Evolutionary conservation across 2,329 filamentous ascomycete species (phyloP).

Genomic region (Aspergillus awamori): DNA sequence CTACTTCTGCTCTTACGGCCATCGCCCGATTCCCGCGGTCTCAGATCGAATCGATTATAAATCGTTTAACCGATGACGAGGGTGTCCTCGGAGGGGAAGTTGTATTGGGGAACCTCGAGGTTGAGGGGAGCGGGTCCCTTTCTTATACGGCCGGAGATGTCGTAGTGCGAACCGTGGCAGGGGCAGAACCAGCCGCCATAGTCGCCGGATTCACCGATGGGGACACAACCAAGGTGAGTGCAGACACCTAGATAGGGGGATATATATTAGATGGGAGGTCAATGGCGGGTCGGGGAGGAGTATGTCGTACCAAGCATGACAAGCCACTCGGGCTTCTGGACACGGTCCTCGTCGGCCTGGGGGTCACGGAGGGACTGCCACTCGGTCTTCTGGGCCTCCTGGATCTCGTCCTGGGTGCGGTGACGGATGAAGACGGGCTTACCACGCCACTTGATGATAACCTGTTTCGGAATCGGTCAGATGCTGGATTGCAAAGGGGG

Average conservation of each 20-base stretch:
- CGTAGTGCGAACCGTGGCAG: conserved; percentile 99
- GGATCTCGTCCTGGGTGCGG: conserved; percentile 90
- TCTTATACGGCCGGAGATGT: conserved; percentile 97
- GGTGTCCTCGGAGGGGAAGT: conserved; percentile 86
- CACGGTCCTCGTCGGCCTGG: conserved; percentile 85
- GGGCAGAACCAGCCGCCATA: conserved; percentile 99
- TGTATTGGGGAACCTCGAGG: conserved; percentile 90
- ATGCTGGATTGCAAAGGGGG: not conserved
- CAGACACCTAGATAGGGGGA: conserved; percentile 72
- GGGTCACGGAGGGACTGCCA: conserved; percentile 85
- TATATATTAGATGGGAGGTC: conserved; percentile 6
- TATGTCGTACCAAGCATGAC: conserved; percentile 82
- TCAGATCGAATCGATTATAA: conserved; percentile 6
- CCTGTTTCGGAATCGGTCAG: conserved; percentile 52
- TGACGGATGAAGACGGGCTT: conserved; percentile 99
- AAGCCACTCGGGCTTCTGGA: conserved; percentile 98
- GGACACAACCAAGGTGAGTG: conserved; percentile 98
- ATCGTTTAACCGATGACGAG: conserved; percentile 84
- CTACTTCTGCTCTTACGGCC: conserved; percentile 2
- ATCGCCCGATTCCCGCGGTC: conserved; percentile 3
- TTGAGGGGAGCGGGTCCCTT: conserved; percentile 97
- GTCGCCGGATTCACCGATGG: conserved; percentile 97
- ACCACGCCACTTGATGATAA: conserved; percentile 99
- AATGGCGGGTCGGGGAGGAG: not conserved
- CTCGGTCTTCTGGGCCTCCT: conserved; percentile 88